phyloP scores from a whole-genome alignment of 345 rosid species.

The Nasturtium officinale region DNA sequence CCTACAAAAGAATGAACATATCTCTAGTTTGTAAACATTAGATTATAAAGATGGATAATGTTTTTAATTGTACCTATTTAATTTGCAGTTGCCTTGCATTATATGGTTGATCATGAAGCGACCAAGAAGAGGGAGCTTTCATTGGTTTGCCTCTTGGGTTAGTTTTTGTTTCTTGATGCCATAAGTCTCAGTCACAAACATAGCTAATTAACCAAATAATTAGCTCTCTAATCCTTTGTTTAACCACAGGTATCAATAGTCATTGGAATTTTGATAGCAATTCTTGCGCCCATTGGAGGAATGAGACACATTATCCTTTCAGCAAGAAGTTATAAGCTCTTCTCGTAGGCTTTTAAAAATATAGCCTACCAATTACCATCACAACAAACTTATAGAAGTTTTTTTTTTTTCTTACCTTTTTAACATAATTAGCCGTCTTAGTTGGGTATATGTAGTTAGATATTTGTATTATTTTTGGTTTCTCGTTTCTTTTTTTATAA shows the following conservation, averaged over 20 bases:
- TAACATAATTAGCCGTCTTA: constrained; percentile 27
- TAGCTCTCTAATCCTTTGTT: neutral
- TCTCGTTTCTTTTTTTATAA: constrained; percentile 8
- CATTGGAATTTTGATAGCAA: constrained; percentile 39
- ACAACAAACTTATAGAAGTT: constrained; percentile 1
- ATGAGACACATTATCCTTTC: constrained; percentile 42
- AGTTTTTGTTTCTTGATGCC: constrained; percentile 32
- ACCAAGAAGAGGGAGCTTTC: constrained; percentile 44
- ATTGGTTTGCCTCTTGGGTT: constrained; percentile 44
- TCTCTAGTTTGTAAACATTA: neutral
- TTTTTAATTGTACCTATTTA: neutral
- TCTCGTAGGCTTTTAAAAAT: constrained; percentile 32
- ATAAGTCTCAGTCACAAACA: constrained; percentile 5
- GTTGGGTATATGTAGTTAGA: constrained; percentile 26
- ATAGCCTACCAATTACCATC: neutral
- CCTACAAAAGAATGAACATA: neutral
- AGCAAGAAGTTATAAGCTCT: constrained; percentile 45
- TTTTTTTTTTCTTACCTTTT: neutral
- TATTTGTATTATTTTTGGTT: constrained; percentile 16
- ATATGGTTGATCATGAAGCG: constrained; percentile 52
- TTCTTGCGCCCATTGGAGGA: constrained; percentile 46
- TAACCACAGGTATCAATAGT: constrained; percentile 29
- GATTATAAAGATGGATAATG: neutral
- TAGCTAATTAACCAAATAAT: neutral
- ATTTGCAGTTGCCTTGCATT: constrained; percentile 58